Evolutionary conservation across 192 early-diverging fungal genomes (phyloP), one percentile per base, ranked within the genome.

Genomic region (Chytriomyces sp.): DNA sequence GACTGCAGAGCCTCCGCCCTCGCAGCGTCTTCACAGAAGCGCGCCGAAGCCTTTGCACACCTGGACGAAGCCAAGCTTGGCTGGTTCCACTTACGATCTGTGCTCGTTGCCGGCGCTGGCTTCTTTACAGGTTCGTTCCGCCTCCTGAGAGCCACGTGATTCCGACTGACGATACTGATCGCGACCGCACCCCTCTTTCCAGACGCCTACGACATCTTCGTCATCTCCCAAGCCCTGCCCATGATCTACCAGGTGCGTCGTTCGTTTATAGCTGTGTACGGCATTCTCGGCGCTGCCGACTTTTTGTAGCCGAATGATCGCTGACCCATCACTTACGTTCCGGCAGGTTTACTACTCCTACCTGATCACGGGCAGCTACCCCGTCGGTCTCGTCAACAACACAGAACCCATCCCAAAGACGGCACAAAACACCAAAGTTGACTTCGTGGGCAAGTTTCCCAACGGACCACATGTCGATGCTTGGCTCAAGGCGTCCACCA

Each of bases 181-280:
- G n/a, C 37, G 81, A 93, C 69, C 93, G 95, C 79, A 90, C 95
- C 76, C 93, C n/a, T n/a, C n/a, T n/a, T n/a, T n/a, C n/a, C 92
- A 65, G 94, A 97, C 81, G 89, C 94, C n/a, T 96, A 96, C 78
- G 96, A 98, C 85, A 88, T 94, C 55, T 96, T 96, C 72, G 89
- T 94, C 64, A 98, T 98, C 76, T 91, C 92, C 75, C 84, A 96
- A 64, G 91, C 92, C 19, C 85, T 93, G n/a, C 89, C 92, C 62
- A 98, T 98, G 88, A 79, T 95, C 52, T 77, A 60, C 34, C 75
- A 75, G 26, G n/a, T n/a, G n/a, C n/a, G 68, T 59, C 32, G 10
- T 73, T 17, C 1, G 2, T 74, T 19, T 73, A n/a, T 28, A 74
- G 12, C 19, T 71, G 10, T 31, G 39, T 1, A 25, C 17, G 14